Base-by-base conservation (phyloP, 345 rosid genomes). In the Eucalyptus polyanthemos region DNA sequence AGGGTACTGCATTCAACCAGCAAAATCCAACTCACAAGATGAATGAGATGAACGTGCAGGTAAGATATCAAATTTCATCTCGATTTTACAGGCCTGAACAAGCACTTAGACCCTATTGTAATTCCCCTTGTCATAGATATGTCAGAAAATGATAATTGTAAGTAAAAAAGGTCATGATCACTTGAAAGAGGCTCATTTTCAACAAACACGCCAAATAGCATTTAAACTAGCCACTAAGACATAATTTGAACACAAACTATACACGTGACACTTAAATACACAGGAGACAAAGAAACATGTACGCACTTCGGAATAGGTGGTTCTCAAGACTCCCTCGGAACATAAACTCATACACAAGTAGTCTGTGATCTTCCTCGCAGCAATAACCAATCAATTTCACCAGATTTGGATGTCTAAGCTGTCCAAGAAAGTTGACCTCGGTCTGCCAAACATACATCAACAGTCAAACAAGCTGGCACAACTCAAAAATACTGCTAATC, bases 321-420 rank as follows among this genome's bases (percentile, higher is more conserved):
- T 98, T 97, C 93, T 97, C 99, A 85, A 98, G 98, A 91, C 99
- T 98, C 89, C 99, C 99, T 62, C 99, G 94, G 87, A 95, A 93
- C 99, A 98, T 97, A 90, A 97, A 98, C 94, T 97, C 99, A 54
- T 97, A 97, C 34, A 97, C 98, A 88, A 97, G 98, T 65, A 97
- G 89, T 83, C 98, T 91, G 90, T 98, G 99, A 88, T 98, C 99
- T 49, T 97, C 99, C 93, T 97, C 99, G 88, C 99, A 95, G 88
- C 99, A 96, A 86, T 97, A 97, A 44, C 99, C 99, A 90, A 97
- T 97, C 93, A 97, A 91, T 92, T 97, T 97, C 81, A 97, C 99
- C 62, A 97, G 95, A 92, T 97, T 96, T n/a, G 96, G 99, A 95
- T 96, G 99, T 92, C 99, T 94, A 44, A 97, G 99, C 92, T 98